phyloP scores from a whole-genome alignment of 129 eudicot species.

The Lactuca saligna region DNA sequence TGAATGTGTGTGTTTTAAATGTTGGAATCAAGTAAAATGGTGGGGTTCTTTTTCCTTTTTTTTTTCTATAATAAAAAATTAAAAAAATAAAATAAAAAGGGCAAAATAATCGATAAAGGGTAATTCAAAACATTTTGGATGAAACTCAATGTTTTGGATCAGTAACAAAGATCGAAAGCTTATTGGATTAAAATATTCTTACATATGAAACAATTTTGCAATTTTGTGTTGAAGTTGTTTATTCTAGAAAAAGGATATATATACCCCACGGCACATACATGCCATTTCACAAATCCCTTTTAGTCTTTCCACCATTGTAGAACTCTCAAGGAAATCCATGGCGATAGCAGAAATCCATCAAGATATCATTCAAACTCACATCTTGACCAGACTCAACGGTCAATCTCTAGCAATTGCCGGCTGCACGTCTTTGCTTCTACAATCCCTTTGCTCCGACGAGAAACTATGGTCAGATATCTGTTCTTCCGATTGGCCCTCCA shows the following conservation, averaged over 20 bases:
- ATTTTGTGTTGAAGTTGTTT: background rate
- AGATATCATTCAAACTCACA: conserved; percentile 35
- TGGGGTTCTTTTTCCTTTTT: too few relatives aligned
- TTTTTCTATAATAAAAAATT: too few relatives aligned
- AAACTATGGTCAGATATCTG: conserved; percentile 50
- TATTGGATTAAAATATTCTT: too few relatives aligned
- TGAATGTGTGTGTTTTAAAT: too few relatives aligned
- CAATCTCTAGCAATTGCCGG: conserved; percentile 47
- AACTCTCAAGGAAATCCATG: background rate
- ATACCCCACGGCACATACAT: conserved; percentile 5
- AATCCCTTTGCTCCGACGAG: conserved; percentile 41
- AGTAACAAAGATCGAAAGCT: too few relatives aligned
- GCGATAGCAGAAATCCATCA: conserved; percentile 24
- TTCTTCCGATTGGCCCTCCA: conserved; percentile 47
- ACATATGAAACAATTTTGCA: background rate
- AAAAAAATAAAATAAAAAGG: too few relatives aligned
- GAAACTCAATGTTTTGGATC: too few relatives aligned
- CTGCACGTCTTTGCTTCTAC: conserved; percentile 39
- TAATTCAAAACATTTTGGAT: too few relatives aligned
- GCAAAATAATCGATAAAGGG: too few relatives aligned
- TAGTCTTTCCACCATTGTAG: background rate
- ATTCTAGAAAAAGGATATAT: background rate
- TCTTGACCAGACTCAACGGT: conserved; percentile 42
- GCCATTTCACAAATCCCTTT: background rate
- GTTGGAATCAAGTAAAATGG: too few relatives aligned